A percentile compares a stretch with the other conserved stretches of the same genome.
Evolutionary conservation across 2,329 filamentous ascomycete genomes (phyloP).

Genomic region (Pestalotiopsis fici): DNA sequence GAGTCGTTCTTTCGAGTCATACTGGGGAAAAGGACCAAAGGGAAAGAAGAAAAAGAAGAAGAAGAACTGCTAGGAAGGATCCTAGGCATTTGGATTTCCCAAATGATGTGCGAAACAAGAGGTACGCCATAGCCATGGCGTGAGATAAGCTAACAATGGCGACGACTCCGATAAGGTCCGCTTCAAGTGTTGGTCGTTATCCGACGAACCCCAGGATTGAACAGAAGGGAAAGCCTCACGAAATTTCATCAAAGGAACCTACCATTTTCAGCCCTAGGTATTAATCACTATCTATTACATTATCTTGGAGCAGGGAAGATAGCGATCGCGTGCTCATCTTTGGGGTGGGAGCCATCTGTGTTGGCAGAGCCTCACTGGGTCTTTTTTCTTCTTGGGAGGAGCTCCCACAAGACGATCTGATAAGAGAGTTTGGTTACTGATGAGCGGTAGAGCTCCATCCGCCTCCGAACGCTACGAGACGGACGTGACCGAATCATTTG

Average conservation of each 20-base stretch:
- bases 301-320: neutral
- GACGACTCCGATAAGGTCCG: slow-evolving; percentile 22
- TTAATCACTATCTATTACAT: too few species aligned
- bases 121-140: slow-evolving; percentile 7
- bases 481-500: neutral
- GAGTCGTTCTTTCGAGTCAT: neutral
- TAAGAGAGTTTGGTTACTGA: neutral
- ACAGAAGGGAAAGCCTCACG: neutral
- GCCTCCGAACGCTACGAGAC: neutral
- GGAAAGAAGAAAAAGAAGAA: neutral
- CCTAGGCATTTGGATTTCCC: neutral
- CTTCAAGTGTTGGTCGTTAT: neutral
- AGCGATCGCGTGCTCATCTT: neutral
- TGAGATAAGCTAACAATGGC: slow-evolving; percentile 24
- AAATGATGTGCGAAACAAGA: neutral
- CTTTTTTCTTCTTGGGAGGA: neutral
- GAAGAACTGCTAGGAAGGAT: neutral
- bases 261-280: slow-evolving; percentile 16
- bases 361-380: neutral
- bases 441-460: neutral
- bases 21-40: neutral
- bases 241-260: slow-evolving; percentile 10
- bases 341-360: neutral
- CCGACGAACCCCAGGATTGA: neutral
- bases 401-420: neutral